These are phyloP conservation scores for Podaxis sp. DNA, from an alignment of 768 basidiomycete genomes.

Conservation along the genomic window DNA sequence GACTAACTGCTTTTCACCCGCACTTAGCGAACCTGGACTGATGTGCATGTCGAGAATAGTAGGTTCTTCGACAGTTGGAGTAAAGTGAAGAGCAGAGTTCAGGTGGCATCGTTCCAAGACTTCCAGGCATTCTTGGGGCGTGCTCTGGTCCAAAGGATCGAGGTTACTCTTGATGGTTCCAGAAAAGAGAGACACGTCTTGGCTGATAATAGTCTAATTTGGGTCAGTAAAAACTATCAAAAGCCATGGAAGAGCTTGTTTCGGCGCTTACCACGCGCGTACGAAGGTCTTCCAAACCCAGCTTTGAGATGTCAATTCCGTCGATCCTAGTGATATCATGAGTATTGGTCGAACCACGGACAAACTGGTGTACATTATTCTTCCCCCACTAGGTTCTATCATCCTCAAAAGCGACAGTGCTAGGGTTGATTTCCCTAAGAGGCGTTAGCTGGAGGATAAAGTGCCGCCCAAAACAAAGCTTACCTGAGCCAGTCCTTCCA, in stretches of 20 bases:
- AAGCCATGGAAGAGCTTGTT: background rate
- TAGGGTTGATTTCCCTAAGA: constrained; percentile 53
- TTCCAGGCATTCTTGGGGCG: constrained; percentile 60
- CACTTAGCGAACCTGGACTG: constrained; percentile 64
- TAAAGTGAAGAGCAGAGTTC: constrained; percentile 38
- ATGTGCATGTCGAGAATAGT: constrained; percentile 59
- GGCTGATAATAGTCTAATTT: constrained; percentile 65
- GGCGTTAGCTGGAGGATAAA: background rate
- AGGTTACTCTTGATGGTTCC: constrained; percentile 73
- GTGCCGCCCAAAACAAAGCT: constrained; percentile 6
- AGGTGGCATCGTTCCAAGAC: constrained; percentile 68
- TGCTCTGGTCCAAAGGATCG: constrained; percentile 61
- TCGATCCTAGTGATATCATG: constrained; percentile 46
- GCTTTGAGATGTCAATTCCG: constrained; percentile 62
- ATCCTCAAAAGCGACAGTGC: constrained; percentile 60
- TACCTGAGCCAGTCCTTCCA: constrained; percentile 68
- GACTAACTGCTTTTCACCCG: constrained; percentile 77
- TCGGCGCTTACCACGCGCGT: constrained; percentile 49
- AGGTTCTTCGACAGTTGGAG: constrained; percentile 28
- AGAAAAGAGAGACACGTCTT: constrained; percentile 73
- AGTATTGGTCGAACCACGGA: background rate
- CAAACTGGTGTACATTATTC: constrained; percentile 47
- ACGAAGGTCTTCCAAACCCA: constrained; percentile 69
- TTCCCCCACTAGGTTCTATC: constrained; percentile 55
- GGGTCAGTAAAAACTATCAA: background rate